These are phyloP conservation scores for Penicillium brasilianum DNA, from an alignment of 2,329 filamentous ascomycete species.

Conservation along the genomic window DNA sequence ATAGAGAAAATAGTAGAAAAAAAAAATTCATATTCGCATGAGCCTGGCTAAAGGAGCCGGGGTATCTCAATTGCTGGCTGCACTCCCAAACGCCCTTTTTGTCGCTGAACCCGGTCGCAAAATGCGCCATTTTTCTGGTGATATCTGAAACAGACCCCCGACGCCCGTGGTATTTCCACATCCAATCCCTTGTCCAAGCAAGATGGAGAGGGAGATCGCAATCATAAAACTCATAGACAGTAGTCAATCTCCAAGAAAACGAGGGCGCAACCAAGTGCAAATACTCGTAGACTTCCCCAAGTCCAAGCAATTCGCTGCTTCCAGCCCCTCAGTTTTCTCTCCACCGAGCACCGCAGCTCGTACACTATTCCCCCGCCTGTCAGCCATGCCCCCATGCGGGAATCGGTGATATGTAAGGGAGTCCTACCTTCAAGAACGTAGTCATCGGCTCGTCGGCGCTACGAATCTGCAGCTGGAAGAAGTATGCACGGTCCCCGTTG, in stretches of 20 bases:
- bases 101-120: neutral
- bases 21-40: neutral
- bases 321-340: slow-evolving; percentile 51
- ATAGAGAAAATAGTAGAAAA: neutral
- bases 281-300: neutral
- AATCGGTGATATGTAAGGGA: slow-evolving; percentile 22
- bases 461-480: slow-evolving; percentile 96
- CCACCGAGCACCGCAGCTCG: slow-evolving; percentile 53
- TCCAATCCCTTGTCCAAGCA: neutral
- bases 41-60: neutral
- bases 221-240: neutral
- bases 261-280: neutral
- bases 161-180: slow-evolving; percentile 3
- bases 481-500: slow-evolving; percentile 83
- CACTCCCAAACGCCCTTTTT: slow-evolving; percentile 2
- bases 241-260: neutral
- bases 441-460: slow-evolving; percentile 99
- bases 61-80: slow-evolving; percentile 8
- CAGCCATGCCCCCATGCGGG: slow-evolving; percentile 25
- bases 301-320: neutral
- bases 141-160: slow-evolving; percentile 3
- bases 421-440: slow-evolving; percentile 81
- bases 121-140: slow-evolving; percentile 11
- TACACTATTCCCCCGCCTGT: slow-evolving; percentile 44
- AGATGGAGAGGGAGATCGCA: neutral